phyloP scores from a whole-genome alignment of 345 rosid species.

The Eucalyptus tenuipes region DNA sequence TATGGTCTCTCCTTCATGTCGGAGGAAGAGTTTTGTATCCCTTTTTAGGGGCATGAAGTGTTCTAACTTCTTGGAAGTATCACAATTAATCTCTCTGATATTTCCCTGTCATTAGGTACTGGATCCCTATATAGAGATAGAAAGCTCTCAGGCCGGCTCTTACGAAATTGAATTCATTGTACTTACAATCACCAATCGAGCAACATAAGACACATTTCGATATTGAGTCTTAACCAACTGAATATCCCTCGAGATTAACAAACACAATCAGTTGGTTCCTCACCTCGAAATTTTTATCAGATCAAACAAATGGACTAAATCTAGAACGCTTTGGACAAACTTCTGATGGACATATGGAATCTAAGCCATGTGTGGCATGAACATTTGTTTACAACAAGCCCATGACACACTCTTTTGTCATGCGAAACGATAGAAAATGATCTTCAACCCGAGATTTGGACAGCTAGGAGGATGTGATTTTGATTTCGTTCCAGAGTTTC shows the following conservation, averaged over 20 bases:
- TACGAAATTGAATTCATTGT: neutral
- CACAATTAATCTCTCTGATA: neutral
- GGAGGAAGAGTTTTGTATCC: neutral
- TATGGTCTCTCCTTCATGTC: neutral
- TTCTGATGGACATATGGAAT: neutral
- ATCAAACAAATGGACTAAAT: neutral
- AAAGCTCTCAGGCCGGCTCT: neutral
- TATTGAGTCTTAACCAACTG: neutral
- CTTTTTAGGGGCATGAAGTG: neutral
- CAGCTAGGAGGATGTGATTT: neutral
- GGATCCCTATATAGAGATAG: neutral
- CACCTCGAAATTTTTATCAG: neutral
- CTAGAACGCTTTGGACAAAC: neutral
- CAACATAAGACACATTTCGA: neutral
- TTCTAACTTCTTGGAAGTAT: neutral
- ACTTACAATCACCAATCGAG: neutral
- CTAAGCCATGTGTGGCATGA: neutral
- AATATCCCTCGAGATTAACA: neutral
- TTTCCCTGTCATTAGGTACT: neutral
- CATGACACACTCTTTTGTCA: neutral
- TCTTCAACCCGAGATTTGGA: neutral
- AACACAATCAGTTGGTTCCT: neutral
- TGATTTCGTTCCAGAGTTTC: neutral
- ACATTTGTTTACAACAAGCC: neutral
- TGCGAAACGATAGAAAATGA: rapidly evolving